These are phyloP conservation scores for Ophiostoma australiae DNA, from an alignment of 2,329 filamentous ascomycete species.

Conservation along the genomic window DNA sequence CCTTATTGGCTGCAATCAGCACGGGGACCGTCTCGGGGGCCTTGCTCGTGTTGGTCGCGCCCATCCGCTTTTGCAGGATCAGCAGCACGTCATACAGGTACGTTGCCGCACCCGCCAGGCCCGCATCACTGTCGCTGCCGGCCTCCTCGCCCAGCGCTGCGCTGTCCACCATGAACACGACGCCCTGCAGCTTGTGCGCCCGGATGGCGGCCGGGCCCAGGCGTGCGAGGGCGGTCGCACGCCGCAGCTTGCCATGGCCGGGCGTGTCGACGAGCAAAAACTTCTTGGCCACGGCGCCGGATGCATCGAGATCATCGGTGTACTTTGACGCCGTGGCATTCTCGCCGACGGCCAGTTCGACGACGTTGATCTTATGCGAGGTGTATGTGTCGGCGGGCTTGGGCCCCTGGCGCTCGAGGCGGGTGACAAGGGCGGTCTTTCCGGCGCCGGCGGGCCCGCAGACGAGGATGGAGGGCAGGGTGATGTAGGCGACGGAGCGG, in stretches of 20 bases:
- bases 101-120: conserved; percentile 66
- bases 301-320: conserved; percentile 52
- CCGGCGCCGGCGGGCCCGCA: conserved; percentile 76
- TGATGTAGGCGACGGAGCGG: conserved; percentile 59
- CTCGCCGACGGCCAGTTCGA: conserved; percentile 53
- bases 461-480: conserved; percentile 71
- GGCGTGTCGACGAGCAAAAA: conserved; percentile 84
- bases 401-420: conserved; percentile 55
- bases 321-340: conserved; percentile 42
- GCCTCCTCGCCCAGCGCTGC: conserved; percentile 53
- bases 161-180: conserved; percentile 88
- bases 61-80: conserved; percentile 63
- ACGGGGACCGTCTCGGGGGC: conserved; percentile 61
- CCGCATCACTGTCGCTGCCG: conserved; percentile 37
- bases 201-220: conserved; percentile 35
- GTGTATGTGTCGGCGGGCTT: conserved; percentile 49
- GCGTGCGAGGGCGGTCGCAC: conserved; percentile 58
- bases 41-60: conserved; percentile 41
- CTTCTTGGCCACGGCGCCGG: conserved; percentile 55
- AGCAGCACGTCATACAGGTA: conserved; percentile 91
- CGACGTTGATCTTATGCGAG: conserved; percentile 45
- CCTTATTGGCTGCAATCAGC: conserved; percentile 87
- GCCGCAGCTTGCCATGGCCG: conserved; percentile 89
- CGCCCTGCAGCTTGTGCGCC: conserved; percentile 54
- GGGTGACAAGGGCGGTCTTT: conserved; percentile 82